Base-by-base conservation (phyloP, 2,329 filamentous ascomycete genomes). In the Exophiala sp. region DNA sequence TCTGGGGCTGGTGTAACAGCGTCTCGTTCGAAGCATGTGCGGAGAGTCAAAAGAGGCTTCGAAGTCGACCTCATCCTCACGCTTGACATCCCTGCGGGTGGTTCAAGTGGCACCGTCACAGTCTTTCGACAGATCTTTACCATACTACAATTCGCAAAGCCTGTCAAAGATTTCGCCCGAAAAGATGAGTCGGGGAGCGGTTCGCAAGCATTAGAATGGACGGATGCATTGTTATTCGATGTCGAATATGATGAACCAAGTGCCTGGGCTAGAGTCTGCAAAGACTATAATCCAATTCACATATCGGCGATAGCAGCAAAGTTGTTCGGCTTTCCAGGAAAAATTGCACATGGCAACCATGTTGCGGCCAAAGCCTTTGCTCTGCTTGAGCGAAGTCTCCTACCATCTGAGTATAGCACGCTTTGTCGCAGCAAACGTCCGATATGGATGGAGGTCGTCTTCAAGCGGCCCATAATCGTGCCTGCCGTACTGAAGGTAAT, bases 211-310 rank as follows among this genome's bases (percentile, higher is more conserved):
- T n/a, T 16, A 8, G 24, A 11, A 10, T 44, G 46, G 47, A 39
- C 20, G 18, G 3, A 43, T 35, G 16, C 18, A 3, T n/a, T 16
- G 29, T 4, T 35, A 10, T 36, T 56, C 6, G 16, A 14, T 5
- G 9, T 56, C 21, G 11, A 39, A 11, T 12, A 36, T 21, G 34
- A 40, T n/a, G 54, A 48, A n/a, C 54, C 57, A 2, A 18, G 14
- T 3, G 6, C 10, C 3, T 60, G 54, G 57, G 54, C 57, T 33
- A 46, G 44, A 20, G 34, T 60, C 7, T 55, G 57, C 48, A 60
- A 60, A 42, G 57, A 60, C 40, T 60, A 57, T 51, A 60, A 60
- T 35, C 51, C 48, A 10, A 60, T 60, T 35, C 57, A 60, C 42
- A 57, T 41, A 10, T 60, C 57, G 12, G 36, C 21, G 2, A 33